Conservation (phyloP, 2,329 filamentous ascomycete species). For the Ambrosiella xylebori region DNA sequence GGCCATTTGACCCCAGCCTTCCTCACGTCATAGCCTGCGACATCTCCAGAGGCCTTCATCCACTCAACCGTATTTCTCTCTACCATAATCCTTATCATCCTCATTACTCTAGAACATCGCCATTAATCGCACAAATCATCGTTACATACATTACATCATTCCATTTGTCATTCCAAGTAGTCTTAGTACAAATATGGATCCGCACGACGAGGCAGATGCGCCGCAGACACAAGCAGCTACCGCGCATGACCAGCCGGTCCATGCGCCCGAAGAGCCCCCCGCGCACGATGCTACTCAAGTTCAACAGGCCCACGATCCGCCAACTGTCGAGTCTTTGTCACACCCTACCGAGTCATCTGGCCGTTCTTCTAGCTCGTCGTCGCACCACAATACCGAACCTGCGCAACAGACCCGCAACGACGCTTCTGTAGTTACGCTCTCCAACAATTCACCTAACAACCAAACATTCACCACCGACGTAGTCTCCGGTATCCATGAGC, state of each 20-base stretch:
- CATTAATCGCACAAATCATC: no score
- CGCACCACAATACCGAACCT: no score
- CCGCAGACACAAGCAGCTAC: no score
- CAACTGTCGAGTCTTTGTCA: no score
- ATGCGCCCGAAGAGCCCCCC: neutral
- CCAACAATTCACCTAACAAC: no score
- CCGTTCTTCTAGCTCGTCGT: no score
- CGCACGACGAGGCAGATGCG: neutral
- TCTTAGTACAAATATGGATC: neutral
- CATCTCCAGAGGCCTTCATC: neutral
- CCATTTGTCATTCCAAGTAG: neutral
- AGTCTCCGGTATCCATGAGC: no score
- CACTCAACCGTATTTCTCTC: neutral
- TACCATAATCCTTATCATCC: neutral
- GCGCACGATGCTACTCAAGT: neutral
- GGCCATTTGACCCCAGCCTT: slow-evolving; percentile 3
- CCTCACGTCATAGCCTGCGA: slow-evolving; percentile 3
- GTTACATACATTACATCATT: neutral
- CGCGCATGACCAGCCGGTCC: neutral
- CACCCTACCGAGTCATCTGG: no score
- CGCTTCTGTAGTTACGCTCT: no score
- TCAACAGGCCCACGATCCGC: no score
- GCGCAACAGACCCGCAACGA: no score
- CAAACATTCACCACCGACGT: no score
- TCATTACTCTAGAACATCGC: neutral